Base-by-base conservation (phyloP, 768 basidiomycete species). In the Tephrocybe sp. region DNA sequence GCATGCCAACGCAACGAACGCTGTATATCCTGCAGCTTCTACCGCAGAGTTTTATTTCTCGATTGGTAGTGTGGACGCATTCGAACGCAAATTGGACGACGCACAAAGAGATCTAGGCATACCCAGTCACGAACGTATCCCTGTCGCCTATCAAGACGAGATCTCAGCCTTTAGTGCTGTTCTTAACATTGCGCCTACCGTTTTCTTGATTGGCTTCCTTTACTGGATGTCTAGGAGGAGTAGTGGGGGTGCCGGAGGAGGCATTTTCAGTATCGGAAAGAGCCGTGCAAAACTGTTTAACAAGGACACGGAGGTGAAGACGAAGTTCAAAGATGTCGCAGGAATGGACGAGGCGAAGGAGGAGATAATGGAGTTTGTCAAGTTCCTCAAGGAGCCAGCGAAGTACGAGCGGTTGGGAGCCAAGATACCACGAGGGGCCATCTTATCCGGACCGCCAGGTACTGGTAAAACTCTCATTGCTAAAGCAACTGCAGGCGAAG, bases 331-430 rank as follows among this genome's bases (percentile, higher is more conserved):
- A 72, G 94, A 99, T 65, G 92, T 99, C 14, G 97, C 97, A 12
- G 97, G 97, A 33, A 98, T 98, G 96, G 97, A 99, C 71, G 97
- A 99, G 71, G 97, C 95, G 39, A 99, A 99, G 76, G 91, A 95
- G 74, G 97, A 99, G 73, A 96, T 99, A 61, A 96, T 98, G 92
- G 97, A 99, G 67, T 99, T 98, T 60, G 97, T 99, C 66, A 95
- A 97, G 61, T 98, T 99, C 76, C 76, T 99, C 63, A 98, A 98
- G 73, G 89, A 98, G 51, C 97, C 97, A 11, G 72, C 83, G 26
- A 89, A 87, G 67, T 99, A 97, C 73, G 92, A 98, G 72, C 92
- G 85, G 59, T 82, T 99, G 35, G 97, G 97, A 52, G 97, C 97
- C 53, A 98, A 98, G 74, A 98, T 98, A 57, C 93, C 93, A 45